Percentiles rank a stretch among this genome's conserved stretches.
Conservation (phyloP, 2,329 filamentous ascomycete genomes). For the Aspergillus alliaceus region DNA sequence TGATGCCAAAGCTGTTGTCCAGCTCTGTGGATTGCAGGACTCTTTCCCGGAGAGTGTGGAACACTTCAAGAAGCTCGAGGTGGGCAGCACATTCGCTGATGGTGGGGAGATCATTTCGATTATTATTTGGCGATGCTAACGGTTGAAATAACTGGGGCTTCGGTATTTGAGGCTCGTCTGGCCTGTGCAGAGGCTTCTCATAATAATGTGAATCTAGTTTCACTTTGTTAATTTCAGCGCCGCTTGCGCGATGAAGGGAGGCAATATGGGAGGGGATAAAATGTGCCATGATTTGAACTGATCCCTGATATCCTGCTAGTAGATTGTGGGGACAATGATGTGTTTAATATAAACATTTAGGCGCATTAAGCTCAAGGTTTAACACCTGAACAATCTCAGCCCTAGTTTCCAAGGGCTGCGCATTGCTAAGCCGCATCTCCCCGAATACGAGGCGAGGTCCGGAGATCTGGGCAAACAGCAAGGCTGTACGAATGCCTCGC, state of each 20-base stretch:
- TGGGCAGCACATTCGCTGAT: slow-evolving; percentile 15
- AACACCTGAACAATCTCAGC: not conserved
- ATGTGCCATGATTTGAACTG: not conserved
- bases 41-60: slow-evolving; percentile 7
- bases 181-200: not conserved
- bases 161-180: not conserved
- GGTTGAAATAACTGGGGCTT: not conserved
- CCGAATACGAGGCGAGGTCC: not conserved
- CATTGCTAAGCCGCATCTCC: not conserved
- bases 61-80: slow-evolving; percentile 16
- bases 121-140: no score
- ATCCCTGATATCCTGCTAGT: not conserved
- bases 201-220: not conserved
- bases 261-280: not conserved
- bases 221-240: not conserved
- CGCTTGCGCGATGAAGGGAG: not conserved
- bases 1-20: slow-evolving; percentile 6
- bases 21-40: slow-evolving; percentile 10
- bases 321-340: not conserved
- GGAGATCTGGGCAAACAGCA: not conserved
- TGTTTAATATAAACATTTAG: not conserved
- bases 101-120: slow-evolving; percentile 2
- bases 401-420: not conserved
- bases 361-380: not conserved
- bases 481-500: not conserved